phyloP scores from a whole-genome alignment of 1,284 basidiomycete genomes.

The Ustilago loliicola region DNA sequence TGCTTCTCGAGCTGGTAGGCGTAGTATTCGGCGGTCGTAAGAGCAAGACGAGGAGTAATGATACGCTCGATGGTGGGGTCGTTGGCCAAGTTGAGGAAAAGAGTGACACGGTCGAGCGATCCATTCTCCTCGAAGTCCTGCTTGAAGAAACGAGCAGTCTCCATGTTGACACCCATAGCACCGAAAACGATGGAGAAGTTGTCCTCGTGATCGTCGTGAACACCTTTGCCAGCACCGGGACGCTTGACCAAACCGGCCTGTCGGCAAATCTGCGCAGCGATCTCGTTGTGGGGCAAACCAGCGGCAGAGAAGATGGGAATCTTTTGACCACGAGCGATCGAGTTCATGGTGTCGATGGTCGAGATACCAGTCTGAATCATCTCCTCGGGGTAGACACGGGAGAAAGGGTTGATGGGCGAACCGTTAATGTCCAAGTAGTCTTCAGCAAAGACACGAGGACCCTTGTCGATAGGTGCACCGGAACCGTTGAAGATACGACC shows the following conservation, averaged over 20 bases:
- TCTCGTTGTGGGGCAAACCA: slow-evolving; percentile 98
- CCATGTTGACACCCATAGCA: slow-evolving; percentile 99
- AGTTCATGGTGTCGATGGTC: slow-evolving; percentile 80
- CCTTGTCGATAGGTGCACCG: slow-evolving; percentile 97
- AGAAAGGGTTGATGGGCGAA: slow-evolving; percentile 99
- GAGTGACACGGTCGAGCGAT: slow-evolving; percentile 94
- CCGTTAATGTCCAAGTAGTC: slow-evolving; percentile 99
- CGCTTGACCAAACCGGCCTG: slow-evolving; percentile 95
- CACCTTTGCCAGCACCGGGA: slow-evolving; percentile 76
- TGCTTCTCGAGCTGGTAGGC: slow-evolving; percentile 99
- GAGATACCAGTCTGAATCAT: slow-evolving; percentile 99
- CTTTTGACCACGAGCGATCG: slow-evolving; percentile 99
- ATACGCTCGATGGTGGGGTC: slow-evolving; percentile 99
- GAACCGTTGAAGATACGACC: slow-evolving; percentile 99
- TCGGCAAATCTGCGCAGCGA: slow-evolving; percentile 99
- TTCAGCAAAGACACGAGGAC: slow-evolving; percentile 98
- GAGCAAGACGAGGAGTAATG: slow-evolving; percentile 96
- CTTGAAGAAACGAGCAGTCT: slow-evolving; percentile 99
- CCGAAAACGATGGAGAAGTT: slow-evolving; percentile 99
- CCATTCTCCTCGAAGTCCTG: slow-evolving; percentile 99
- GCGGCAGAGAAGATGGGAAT: slow-evolving; percentile 99
- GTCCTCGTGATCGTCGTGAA: slow-evolving; percentile 99
- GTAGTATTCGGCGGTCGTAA: slow-evolving; percentile 99
- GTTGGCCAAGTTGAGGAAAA: slow-evolving; percentile 99
- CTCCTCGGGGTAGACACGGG: slow-evolving; percentile 99